Base-by-base conservation (phyloP, 1,139 yeast genomes). In the Magnusiomyces clavatus region DNA sequence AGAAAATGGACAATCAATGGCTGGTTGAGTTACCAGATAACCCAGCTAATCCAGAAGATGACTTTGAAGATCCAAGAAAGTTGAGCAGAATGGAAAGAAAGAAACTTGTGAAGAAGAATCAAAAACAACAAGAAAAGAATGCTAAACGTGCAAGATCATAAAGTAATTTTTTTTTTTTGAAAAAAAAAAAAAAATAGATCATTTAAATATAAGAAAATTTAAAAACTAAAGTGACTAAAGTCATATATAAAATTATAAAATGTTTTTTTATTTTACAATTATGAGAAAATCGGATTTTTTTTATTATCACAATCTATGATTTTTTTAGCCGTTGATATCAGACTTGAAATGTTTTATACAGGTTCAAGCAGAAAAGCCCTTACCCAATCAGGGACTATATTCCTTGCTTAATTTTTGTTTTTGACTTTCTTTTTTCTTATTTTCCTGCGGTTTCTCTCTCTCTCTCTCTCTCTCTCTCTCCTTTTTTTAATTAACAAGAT, bases 1-100 rank as follows among this genome's bases (percentile, higher is more conserved):
- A 92, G 73, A 80, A 82, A 54, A 66, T 83, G 61, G 97, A 92
- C 65, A 74, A 78, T 66, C 97, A 92, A 71, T 92, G 98, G 98
- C 77, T 89, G 67, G 97, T 92, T 53, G 99, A 94, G 70, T 85
- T 92, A 56, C 57, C 57, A 43, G 59, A 56, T 29, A 49, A 45
- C 14, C 47, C 46, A 38, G 53, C 53, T 54, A 51, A 47, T 8
- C 57, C 56, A 49, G 49, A 52, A 57, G 81, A 84, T 52, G 96
- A 86, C 61, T 74, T 87, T 61, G 75, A 87, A 52, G 97, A 90
- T 67, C 97, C 97, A 58, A 80, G 97, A 72, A 75, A 83, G 37
- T 75, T 90, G 66, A 73, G 69, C 57, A 82, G 97, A 70, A 81
- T 79, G 51, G 96, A 88, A 65, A 83, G 97, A 71, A 86, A 86